phyloP scores from a whole-genome alignment of 108 stramenopile genomes.

The Discostella stelligeroides region DNA sequence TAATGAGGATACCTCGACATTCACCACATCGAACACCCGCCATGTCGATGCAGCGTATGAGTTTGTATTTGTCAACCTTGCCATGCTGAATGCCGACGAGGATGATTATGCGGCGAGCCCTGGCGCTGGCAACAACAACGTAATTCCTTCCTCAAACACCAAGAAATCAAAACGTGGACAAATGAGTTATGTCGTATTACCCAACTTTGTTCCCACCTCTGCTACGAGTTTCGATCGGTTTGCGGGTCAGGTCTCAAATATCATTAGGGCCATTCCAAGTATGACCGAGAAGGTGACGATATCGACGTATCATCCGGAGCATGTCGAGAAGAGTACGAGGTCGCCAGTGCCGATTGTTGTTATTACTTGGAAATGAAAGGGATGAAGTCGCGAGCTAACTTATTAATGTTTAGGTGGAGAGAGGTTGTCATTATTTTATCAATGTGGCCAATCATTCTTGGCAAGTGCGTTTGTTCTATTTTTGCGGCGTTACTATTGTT shows the following conservation, averaged over 20 bases:
- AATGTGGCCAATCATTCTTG: too few species aligned
- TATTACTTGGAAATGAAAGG: conserved; percentile 62
- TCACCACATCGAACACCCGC: conserved; percentile 63
- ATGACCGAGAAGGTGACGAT: conserved; percentile 53
- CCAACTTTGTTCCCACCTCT: conserved; percentile 68
- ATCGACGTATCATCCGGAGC: conserved; percentile 77
- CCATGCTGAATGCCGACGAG: conserved; percentile 56
- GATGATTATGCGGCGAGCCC: background rate
- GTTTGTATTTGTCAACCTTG: conserved; percentile 80
- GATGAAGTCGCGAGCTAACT: too few species aligned
- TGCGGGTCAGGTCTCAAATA: conserved; percentile 51
- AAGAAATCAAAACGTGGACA: conserved; percentile 30
- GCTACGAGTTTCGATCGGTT: conserved; percentile 83
- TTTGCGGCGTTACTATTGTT: too few species aligned
- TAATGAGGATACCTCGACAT: conserved; percentile 46
- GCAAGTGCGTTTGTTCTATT: too few species aligned
- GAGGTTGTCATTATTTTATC: too few species aligned
- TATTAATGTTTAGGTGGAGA: too few species aligned
- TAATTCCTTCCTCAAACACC: background rate
- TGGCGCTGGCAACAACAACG: too few species aligned
- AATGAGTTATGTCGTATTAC: conserved; percentile 74
- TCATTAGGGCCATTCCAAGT: conserved; percentile 54
- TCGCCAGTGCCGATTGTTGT: conserved; percentile 71
- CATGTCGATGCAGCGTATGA: conserved; percentile 83
- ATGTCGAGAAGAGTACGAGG: conserved; percentile 57